Base-by-base conservation (phyloP, 768 basidiomycete species). In the Calocybe gangraenosa region DNA sequence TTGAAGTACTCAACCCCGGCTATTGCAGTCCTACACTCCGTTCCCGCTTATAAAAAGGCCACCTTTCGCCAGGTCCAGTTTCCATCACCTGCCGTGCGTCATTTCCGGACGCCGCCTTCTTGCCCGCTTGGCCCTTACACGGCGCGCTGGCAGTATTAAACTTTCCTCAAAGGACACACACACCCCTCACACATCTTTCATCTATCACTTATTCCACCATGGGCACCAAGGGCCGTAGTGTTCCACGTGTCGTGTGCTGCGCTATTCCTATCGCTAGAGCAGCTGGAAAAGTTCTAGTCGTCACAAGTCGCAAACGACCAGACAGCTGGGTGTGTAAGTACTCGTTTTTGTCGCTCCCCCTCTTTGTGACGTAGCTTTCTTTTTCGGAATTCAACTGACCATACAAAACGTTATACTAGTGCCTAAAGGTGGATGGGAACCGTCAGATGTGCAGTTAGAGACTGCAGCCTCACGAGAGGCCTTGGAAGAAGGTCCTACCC, bases 401-500 rank as follows among this genome's bases (percentile, higher is more conserved):
- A 17, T 22, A 25, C 17, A 18, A 30, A 8, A 22, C 43, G 19
- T 40, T 45, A 30, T 48, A 30, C 34, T 61, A 92, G 90, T 92
- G 59, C 90, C 90, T n/a, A 92, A 92, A 74, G 90, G 90, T 65
- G 90, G 90, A 61, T 92, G 84, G 84, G 90, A 92, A 67, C 70
- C 80, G 55, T 75, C 84, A 46, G 90, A 92, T 76, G 81, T 75
- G 57, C 75, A 73, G 65, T 71, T 92, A 59, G 88, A 91, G 75
- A 83, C 81, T 70, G 90, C 90, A 63, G 90, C 90, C 70, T 85
- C 81, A 59, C 79, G 90, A 66, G 90, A 92, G 81, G 90, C 90
- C 70, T 75, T 86, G 66, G 90, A 92, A 87, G 90, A 92, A 92
- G 90, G 90, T 92, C 87, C 81, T 81, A 82, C 80, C 81, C 81